Conservation (phyloP, 1,284 basidiomycete genomes). For the Kwoniella shivajii region DNA sequence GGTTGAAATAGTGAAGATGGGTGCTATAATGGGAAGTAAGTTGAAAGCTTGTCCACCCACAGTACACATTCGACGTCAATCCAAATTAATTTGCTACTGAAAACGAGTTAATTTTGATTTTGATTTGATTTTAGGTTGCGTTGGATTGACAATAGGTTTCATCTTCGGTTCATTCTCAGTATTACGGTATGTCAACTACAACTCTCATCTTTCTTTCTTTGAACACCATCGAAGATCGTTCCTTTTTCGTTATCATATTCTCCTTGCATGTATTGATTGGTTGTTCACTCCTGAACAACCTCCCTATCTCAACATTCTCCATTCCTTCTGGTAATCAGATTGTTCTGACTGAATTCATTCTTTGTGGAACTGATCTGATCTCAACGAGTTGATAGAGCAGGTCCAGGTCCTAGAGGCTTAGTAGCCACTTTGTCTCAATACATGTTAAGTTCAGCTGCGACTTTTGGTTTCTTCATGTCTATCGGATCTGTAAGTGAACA, state of each 20-base stretch:
- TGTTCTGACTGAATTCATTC: too few relatives aligned
- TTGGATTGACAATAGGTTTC: constrained; percentile 93
- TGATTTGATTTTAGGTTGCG: constrained; percentile 61
- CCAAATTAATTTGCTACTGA: too few relatives aligned
- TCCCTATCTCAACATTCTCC: too few relatives aligned
- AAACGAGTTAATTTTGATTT: too few relatives aligned
- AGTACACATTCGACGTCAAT: too few relatives aligned
- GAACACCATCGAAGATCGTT: background rate
- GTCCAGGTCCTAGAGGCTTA: constrained; percentile 81
- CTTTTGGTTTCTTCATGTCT: constrained; percentile 56
- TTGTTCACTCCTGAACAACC: too few relatives aligned
- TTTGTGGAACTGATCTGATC: too few relatives aligned
- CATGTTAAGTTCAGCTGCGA: constrained; percentile 67
- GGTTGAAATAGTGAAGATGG: constrained; percentile 68
- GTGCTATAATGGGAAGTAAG: constrained; percentile 76
- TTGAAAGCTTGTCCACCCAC: too few relatives aligned
- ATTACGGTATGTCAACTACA: constrained; percentile 64
- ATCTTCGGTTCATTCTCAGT: constrained; percentile 90
- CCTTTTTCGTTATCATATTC: background rate
- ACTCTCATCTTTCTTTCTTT: background rate
- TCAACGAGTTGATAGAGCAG: constrained; percentile 50
- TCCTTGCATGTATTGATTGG: background rate
- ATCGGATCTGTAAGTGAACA: constrained; percentile 50
- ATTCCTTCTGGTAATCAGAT: too few relatives aligned
- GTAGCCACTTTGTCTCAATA: constrained; percentile 89